Conservation (phyloP, 306 rosid species). For the Quercus variabilis region DNA sequence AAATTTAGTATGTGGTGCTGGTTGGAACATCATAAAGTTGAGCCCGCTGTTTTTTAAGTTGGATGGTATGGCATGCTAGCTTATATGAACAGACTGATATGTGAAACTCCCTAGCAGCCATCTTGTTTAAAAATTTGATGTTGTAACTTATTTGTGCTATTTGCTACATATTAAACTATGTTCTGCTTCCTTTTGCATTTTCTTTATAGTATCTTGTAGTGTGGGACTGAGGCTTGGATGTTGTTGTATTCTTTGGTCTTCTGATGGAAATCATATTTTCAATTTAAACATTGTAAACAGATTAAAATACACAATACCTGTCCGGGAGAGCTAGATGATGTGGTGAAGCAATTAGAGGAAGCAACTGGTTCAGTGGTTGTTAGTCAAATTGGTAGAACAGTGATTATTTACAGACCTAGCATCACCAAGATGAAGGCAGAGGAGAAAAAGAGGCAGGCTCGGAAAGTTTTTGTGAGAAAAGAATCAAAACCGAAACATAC, state of each 20-base stretch:
- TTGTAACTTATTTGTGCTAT: background rate
- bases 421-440: conserved; percentile 76
- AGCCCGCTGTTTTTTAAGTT: background rate
- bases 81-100: background rate
- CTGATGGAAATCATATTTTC: background rate
- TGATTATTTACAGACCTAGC: conserved; percentile 79
- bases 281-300: conserved; percentile 38
- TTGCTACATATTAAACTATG: background rate
- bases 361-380: conserved; percentile 74
- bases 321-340: conserved; percentile 80
- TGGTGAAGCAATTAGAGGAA: conserved; percentile 60
- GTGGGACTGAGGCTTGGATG: background rate
- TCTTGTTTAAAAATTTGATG: background rate
- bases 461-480: conserved; percentile 36
- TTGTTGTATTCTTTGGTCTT: background rate
- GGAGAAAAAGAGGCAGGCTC: conserved; percentile 62
- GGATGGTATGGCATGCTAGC: background rate
- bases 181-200: background rate
- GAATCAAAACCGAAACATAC: conserved; percentile 28
- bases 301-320: conserved; percentile 81
- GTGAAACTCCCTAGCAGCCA: background rate
- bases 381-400: conserved; percentile 70
- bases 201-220: background rate
- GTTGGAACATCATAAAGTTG: background rate
- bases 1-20: background rate